Base-by-base conservation (phyloP, 1,139 yeast genomes). In the Candida anutae region DNA sequence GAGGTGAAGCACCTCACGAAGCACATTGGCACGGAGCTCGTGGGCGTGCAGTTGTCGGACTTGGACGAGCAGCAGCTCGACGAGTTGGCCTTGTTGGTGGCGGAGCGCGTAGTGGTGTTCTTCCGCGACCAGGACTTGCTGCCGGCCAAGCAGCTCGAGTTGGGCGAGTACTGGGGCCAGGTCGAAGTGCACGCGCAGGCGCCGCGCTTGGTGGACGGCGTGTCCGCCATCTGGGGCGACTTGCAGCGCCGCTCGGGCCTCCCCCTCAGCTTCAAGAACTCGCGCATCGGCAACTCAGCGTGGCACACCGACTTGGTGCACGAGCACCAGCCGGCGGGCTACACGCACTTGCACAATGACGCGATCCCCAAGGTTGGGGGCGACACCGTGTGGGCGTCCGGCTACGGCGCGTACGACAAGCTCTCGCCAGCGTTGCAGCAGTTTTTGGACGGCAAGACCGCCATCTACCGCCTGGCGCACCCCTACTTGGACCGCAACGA, bases 201-300 rank as follows among this genome's bases (percentile, higher is more conserved):
- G 17, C 53, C 58, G 17, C 37, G 54, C 34, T 51, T 50, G 24
- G 53, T 16, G n/a, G 26, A 38, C 13, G 80, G 79, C 18, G 51
- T 67, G 21, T 51, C 74, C 15, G 67, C 67, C 5, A 64, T 74
- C 36, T 73, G 79, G 79, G 69, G 63, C 33, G 74, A 71, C 34
- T 55, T 53, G 35, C 37, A 35, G 27, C 48, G 50, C 26, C 66
- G 31, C 40, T 48, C 24, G 71, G 71, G n/a, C n/a, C n/a, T n/a
- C n/a, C n/a, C n/a, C n/a, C n/a, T n/a, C n/a, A n/a, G n/a, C n/a
- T n/a, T n/a, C n/a, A n/a, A n/a, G n/a, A n/a, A n/a, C n/a, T n/a
- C n/a, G n/a, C n/a, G n/a, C n/a, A n/a, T n/a, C n/a, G n/a, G n/a
- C n/a, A n/a, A n/a, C n/a, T n/a, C n/a, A n/a, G n/a, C n/a, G n/a